Evolutionary conservation across 129 eudicot genomes (phyloP).

Genomic region (Rutidosis leptorrhynchoides): DNA sequence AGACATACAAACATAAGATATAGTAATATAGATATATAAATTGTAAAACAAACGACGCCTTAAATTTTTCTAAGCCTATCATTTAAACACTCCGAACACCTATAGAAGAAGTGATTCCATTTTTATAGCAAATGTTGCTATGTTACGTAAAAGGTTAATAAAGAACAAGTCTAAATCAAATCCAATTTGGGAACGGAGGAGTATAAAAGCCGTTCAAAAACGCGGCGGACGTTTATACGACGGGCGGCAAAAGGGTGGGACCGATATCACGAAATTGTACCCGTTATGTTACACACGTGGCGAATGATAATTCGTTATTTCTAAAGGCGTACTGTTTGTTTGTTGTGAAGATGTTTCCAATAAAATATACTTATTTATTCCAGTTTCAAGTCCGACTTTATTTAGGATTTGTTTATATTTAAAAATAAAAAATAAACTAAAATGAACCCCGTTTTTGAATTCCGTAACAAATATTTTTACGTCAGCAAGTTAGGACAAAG

Average conservation of each 20-base stretch:
- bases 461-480: constrained; percentile 14
- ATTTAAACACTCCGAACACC: too few species aligned
- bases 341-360: constrained; percentile 14
- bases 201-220: constrained; percentile 11
- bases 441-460: constrained; percentile 21
- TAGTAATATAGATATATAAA: too few species aligned
- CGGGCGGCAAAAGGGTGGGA: constrained; percentile 12
- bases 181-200: not conserved
- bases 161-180: too few species aligned
- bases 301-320: not conserved
- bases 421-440: constrained; percentile 4
- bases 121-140: too few species aligned
- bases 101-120: too few species aligned
- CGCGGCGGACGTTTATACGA: constrained; percentile 7
- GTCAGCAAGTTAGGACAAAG: constrained; percentile 10
- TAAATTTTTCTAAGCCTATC: too few species aligned
- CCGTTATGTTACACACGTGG: constrained; percentile 16
- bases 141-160: too few species aligned
- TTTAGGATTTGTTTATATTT: too few species aligned
- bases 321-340: not conserved
- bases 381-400: constrained; percentile 23
- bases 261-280: not conserved
- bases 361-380: constrained; percentile 6
- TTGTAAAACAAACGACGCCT: too few species aligned
- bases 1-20: too few species aligned